Conservation (phyloP, 169 alveolate genomes). For the Eimeria falciformis region DNA sequence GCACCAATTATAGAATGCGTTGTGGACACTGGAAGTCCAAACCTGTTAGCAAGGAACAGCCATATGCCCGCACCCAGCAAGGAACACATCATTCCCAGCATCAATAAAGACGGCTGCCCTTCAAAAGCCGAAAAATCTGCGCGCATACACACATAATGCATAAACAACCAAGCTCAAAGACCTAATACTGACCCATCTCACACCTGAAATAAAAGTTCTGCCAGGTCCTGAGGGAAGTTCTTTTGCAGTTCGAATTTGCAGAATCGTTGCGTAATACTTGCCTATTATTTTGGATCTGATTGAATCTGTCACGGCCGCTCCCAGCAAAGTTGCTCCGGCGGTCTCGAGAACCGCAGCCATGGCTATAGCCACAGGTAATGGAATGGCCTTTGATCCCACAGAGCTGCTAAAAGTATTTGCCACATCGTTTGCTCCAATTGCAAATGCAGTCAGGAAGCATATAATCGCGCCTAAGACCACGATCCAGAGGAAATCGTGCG, state of each 20-base stretch:
- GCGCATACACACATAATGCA: neutral
- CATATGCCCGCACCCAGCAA: conserved; percentile 87
- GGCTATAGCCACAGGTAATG: conserved; percentile 84
- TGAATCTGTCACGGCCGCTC: conserved; percentile 91
- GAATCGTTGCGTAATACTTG: neutral
- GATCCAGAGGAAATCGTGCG: conserved; percentile 41
- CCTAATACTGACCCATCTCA: neutral
- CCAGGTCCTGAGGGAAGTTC: too few relatives aligned
- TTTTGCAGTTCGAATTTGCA: too few relatives aligned
- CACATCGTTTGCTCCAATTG: conserved; percentile 92
- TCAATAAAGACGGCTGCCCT: conserved; percentile 86
- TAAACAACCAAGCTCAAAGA: neutral
- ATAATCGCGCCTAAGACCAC: conserved; percentile 57
- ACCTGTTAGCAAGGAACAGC: conserved; percentile 85
- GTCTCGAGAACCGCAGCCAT: conserved; percentile 88
- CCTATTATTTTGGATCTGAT: conserved; percentile 85
- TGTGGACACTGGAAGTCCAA: conserved; percentile 91
- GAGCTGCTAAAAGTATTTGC: conserved; percentile 91
- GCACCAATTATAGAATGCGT: conserved; percentile 91
- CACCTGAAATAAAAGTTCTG: neutral
- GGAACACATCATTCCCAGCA: conserved; percentile 90
- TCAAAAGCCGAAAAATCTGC: conserved; percentile 84
- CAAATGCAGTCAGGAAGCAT: conserved; percentile 72
- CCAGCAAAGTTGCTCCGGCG: conserved; percentile 88
- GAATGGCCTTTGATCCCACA: conserved; percentile 87